Percentiles rank a stretch among this genome's conserved stretches.
Conservation (phyloP, 2,329 filamentous ascomycete species). For the Botrytis tulipae region DNA sequence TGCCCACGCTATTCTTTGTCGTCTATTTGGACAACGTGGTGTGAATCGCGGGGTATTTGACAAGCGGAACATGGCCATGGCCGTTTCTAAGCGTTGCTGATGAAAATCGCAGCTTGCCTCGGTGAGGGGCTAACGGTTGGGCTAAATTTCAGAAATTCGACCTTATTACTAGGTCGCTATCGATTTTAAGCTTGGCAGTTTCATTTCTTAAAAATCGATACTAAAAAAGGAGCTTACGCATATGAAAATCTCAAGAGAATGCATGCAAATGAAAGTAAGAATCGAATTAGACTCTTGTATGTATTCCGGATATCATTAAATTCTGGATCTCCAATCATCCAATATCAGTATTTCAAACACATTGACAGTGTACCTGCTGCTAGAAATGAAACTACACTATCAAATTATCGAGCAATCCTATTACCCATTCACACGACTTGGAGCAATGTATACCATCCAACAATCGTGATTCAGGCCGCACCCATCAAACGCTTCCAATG, state of each 20-base stretch:
- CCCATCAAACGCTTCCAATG: neutral
- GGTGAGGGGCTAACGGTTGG: neutral
- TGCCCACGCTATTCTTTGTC: neutral
- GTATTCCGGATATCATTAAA: neutral
- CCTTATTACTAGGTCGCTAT: neutral
- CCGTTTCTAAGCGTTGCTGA: conserved; percentile 6
- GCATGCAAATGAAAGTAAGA: neutral
- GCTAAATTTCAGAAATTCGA: neutral
- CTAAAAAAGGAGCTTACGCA: neutral
- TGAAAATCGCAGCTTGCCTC: neutral
- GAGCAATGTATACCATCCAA: conserved; percentile 10
- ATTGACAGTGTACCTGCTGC: conserved; percentile 12
- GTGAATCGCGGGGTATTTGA: conserved; percentile 13
- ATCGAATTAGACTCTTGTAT: neutral
- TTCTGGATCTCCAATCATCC: neutral
- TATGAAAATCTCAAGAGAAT: no score
- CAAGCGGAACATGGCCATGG: conserved; percentile 11
- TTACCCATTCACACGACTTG: neutral
- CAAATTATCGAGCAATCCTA: conserved; percentile 1
- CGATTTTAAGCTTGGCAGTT: neutral
- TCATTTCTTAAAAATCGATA: neutral
- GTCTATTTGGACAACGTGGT: neutral
- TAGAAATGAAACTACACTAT: conserved; percentile 10
- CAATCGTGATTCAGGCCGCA: neutral
- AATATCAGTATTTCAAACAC: conserved; percentile 7